Conservation (phyloP, 31 red algal species). For the Odonthalia washingtoniensis region DNA sequence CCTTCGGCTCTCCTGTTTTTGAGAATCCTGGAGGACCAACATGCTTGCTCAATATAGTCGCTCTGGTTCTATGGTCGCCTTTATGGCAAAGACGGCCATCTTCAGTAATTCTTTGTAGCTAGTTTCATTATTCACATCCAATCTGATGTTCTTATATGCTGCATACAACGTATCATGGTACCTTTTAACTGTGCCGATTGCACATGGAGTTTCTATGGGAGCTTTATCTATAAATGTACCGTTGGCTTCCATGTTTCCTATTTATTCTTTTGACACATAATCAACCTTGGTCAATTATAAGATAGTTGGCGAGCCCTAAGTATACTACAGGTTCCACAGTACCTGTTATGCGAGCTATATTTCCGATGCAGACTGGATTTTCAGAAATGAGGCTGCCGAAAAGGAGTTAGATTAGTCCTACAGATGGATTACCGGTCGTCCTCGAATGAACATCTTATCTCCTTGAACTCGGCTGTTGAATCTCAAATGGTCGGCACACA, state of each 20-base stretch:
- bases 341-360: not conserved
- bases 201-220: conserved; percentile 25
- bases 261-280: conserved; percentile 13
- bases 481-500: conserved; percentile 2
- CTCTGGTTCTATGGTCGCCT: conserved; percentile 44
- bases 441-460: conserved; percentile 18
- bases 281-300: conserved; percentile 25
- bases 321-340: not conserved
- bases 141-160: conserved; percentile 12
- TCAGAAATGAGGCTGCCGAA: not conserved
- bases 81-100: conserved; percentile 37
- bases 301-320: conserved; percentile 30
- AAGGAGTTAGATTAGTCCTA: not conserved
- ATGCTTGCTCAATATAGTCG: too few species aligned
- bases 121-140: not conserved
- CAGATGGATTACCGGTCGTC: not conserved
- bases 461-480: conserved; percentile 17
- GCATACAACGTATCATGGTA: conserved; percentile 26
- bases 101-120: not conserved
- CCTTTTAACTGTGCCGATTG: conserved; percentile 35
- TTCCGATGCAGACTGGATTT: not conserved
- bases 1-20: too few species aligned
- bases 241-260: not conserved
- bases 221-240: not conserved
- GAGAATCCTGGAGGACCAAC: too few species aligned